Evolutionary conservation across 2,329 filamentous ascomycete species (phyloP), one percentile per base, ranked within the genome.

Genomic region (Fusarium begoniae): DNA sequence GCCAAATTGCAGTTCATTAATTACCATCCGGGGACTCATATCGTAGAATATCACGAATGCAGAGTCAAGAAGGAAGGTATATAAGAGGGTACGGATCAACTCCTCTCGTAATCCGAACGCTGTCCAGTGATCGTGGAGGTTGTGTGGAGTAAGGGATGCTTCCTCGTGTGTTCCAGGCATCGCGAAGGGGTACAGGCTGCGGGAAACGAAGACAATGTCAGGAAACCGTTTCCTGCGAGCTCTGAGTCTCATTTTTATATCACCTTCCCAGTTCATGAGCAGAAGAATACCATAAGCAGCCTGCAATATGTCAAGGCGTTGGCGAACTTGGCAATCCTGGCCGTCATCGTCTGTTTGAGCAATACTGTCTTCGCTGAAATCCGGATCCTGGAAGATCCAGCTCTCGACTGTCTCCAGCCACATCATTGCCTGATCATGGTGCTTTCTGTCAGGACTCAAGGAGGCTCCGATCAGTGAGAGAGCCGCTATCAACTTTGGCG

Each of bases 1-100:
- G n/a, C 66, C 41, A 17, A 73, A 73, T 10, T 40, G 41, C 17
- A 74, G 12, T 26, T 74, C 72, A 2, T 8, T 38, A 7, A 62
- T 38, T 1, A 66, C 44, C 72, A 74, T 73, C 1, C 60, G 60
- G 2, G 70, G 70, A 17, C 53, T 43, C 6, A 68, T 35, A 8
- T 71, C 70, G n/a, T 74, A 45, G 17, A 74, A 73, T 26, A 74
- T 73, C 17, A 73, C 56, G 8, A 68, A 74, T 0, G 66, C 72
- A 17, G 63, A 70, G 26, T 74, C 70, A 8, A 74, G 56, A 22
- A 74, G n/a, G 18, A 70, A 74, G 5, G 60, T 58, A 7, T 65
- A 74, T 3, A 63, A 12, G 1, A 68, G 45, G 8, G 72, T 68
- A 4, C 70, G 66, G 18, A 61, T 68, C 14, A 61, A 65, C n/a